These are phyloP conservation scores for Coccomyxa subellipsoidea DNA, from an alignment of 163 green algal species.

Conservation along the genomic window DNA sequence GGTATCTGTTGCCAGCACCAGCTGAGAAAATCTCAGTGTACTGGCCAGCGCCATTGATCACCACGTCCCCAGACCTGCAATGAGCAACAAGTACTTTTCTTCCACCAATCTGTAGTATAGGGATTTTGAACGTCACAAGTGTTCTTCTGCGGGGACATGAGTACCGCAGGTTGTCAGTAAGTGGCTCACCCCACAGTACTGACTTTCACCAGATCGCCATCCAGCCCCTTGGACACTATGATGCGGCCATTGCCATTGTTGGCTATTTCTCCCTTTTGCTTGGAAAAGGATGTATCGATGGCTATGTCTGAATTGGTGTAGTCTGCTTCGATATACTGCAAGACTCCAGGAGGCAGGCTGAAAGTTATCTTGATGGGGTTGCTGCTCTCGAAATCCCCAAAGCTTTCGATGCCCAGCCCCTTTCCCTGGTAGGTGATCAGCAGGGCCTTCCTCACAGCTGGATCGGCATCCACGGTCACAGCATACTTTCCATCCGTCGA, in stretches of 20 bases:
- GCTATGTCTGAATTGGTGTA: conserved; percentile 1
- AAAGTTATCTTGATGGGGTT: background rate
- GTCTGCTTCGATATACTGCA: background rate
- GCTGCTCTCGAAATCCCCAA: conserved; percentile 2
- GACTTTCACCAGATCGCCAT: background rate
- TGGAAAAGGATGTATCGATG: background rate
- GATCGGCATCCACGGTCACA: background rate
- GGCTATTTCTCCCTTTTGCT: conserved; percentile 2
- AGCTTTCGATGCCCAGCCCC: background rate
- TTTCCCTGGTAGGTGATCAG: background rate
- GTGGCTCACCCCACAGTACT: background rate
- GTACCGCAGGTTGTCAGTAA: background rate
- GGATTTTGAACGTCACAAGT: too few relatives aligned
- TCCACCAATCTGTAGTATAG: background rate
- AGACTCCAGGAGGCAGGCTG: background rate
- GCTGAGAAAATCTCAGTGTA: conserved; percentile 11
- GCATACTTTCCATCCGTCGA: background rate
- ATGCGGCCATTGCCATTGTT: conserved; percentile 6
- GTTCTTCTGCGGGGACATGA: too few relatives aligned
- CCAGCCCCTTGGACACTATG: background rate
- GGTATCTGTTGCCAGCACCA: background rate
- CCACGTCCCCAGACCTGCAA: background rate
- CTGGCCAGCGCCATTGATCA: background rate
- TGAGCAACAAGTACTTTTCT: background rate
- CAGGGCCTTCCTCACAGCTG: background rate